Percentiles rank a stretch among this genome's conserved stretches.
phyloP scores from a whole-genome alignment of 2,329 filamentous ascomycete species.

The Pezicula rhizophila region DNA sequence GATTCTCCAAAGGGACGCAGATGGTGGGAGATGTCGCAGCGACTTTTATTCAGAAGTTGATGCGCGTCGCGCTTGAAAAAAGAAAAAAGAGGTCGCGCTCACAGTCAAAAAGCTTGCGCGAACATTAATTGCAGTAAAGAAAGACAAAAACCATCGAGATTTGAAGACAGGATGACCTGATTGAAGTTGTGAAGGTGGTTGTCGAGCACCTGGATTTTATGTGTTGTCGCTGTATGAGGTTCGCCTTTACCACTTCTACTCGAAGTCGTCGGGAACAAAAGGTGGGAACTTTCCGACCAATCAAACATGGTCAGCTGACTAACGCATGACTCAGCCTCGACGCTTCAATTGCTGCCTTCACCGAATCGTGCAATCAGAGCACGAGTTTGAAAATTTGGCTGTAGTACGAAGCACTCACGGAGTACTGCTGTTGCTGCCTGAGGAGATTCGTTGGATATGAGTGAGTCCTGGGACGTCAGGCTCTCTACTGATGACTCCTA shows the following conservation, averaged over 20 bases:
- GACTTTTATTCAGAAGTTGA: constrained; percentile 11
- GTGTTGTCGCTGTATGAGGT: constrained; percentile 4
- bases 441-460: constrained; percentile 32
- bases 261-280: constrained; percentile 2
- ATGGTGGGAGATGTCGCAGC: constrained; percentile 8
- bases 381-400: too few relatives aligned
- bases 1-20: constrained; percentile 6
- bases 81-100: constrained; percentile 18
- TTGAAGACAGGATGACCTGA: constrained; percentile 7
- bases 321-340: background rate
- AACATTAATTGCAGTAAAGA: constrained; percentile 23
- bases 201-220: constrained; percentile 10
- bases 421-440: constrained; percentile 10
- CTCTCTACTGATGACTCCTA: background rate
- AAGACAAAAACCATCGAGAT: constrained; percentile 14
- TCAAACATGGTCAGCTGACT: background rate
- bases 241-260: background rate
- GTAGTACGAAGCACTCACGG: background rate
- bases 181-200: constrained; percentile 3
- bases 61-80: constrained; percentile 17
- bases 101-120: constrained; percentile 16
- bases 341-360: background rate
- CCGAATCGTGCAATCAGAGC: too few relatives aligned
- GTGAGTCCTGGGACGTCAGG: constrained; percentile 1
- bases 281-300: background rate